phyloP scores from a whole-genome alignment of 2,329 filamentous ascomycete genomes.

The Hymenoscyphus fraxineus region DNA sequence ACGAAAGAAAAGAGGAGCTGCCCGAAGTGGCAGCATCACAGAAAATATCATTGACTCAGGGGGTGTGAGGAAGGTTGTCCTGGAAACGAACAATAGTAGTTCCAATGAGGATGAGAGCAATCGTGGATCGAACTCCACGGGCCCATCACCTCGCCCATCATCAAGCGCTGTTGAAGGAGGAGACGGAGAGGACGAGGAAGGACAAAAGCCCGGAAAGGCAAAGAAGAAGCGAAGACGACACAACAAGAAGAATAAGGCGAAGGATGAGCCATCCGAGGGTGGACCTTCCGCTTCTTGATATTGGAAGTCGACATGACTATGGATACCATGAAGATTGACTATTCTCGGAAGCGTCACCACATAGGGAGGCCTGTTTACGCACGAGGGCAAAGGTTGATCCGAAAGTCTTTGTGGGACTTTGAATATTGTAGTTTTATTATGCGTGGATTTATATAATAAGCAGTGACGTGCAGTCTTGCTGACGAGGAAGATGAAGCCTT shows the following conservation, averaged over 20 bases:
- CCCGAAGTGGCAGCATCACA: constrained; percentile 72
- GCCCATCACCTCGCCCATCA: neutral
- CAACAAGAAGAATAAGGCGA: constrained; percentile 29
- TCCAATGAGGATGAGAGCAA: constrained; percentile 25
- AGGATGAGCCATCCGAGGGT: constrained; percentile 15
- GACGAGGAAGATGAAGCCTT: neutral
- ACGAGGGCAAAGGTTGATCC: neutral
- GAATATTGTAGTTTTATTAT: neutral
- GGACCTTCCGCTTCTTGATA: neutral
- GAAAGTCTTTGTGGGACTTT: neutral
- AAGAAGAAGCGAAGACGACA: constrained; percentile 30
- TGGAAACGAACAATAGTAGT: constrained; percentile 61
- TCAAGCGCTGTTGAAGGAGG: neutral
- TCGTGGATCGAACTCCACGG: neutral
- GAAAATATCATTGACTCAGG: constrained; percentile 73
- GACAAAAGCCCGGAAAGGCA: constrained; percentile 20
- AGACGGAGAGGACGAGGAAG: constrained; percentile 2
- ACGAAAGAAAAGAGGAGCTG: constrained; percentile 44
- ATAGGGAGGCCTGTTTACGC: neutral
- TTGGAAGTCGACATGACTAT: neutral
- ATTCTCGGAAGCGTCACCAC: neutral
- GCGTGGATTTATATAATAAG: neutral
- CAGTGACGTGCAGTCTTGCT: neutral
- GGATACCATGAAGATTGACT: neutral
- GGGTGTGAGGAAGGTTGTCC: constrained; percentile 70